Evolutionary conservation across 2,329 filamentous ascomycete genomes (phyloP).

Genomic region (Colletotrichum sp.): DNA sequence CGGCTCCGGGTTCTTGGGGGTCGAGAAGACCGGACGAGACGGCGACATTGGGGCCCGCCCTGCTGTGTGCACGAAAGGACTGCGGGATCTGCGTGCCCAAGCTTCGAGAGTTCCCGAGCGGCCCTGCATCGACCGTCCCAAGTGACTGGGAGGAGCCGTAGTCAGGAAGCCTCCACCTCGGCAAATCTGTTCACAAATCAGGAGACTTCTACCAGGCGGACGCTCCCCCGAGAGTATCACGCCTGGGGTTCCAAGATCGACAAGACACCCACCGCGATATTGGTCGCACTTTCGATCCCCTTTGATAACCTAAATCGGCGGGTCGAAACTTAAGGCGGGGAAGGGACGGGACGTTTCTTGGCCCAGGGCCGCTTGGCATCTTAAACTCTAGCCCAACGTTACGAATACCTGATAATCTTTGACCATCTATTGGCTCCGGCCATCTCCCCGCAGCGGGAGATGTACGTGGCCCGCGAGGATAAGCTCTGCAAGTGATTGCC

Average conservation of each 20-base stretch:
- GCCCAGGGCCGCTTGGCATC: not conserved
- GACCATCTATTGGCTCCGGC: not conserved
- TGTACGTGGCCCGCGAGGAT: constrained; percentile 4
- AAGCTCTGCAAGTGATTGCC: not conserved
- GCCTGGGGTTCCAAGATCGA: not conserved
- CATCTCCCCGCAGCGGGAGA: not conserved
- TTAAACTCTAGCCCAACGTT: not conserved
- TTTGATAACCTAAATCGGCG: not conserved
- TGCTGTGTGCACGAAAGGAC: not conserved
- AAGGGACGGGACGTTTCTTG: not conserved
- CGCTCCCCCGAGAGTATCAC: not conserved
- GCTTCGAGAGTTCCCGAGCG: not conserved
- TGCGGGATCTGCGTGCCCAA: not conserved
- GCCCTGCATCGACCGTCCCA: not conserved
- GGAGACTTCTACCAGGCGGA: not conserved
- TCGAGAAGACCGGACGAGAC: not conserved
- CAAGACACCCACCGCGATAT: not conserved
- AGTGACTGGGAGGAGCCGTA: not conserved
- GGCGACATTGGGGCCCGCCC: not conserved
- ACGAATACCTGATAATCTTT: not conserved
- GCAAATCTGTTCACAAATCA: not conserved
- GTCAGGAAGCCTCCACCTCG: not conserved
- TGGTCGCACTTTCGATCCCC: not conserved
- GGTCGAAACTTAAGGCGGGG: not conserved
- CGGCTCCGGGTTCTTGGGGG: not conserved